phyloP scores from a whole-genome alignment of 257 asterid species.

The Solanum corneliomulleri region DNA sequence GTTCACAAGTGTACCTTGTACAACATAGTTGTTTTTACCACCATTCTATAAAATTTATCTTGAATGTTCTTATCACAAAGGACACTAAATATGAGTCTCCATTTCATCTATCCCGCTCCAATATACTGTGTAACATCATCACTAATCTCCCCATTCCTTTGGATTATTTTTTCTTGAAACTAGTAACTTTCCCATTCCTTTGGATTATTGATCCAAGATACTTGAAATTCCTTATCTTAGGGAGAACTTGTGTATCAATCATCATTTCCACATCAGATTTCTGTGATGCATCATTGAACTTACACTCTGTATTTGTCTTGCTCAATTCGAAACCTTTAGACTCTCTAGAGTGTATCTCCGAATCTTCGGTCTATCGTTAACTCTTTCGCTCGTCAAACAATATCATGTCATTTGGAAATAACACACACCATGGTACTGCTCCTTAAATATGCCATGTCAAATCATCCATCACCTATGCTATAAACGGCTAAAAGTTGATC shows the following conservation, averaged over 20 bases:
- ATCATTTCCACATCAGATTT: background rate
- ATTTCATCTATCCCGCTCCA: background rate
- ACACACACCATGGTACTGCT: background rate
- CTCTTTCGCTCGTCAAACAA: background rate
- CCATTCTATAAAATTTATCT: background rate
- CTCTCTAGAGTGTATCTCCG: background rate
- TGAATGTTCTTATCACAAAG: background rate
- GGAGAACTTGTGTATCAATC: background rate
- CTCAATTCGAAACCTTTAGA: background rate
- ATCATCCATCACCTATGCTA: background rate
- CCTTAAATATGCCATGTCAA: background rate
- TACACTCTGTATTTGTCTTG: background rate
- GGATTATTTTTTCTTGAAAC: background rate
- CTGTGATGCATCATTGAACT: background rate
- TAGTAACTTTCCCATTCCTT: background rate
- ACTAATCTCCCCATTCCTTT: background rate
- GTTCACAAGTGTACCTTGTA: background rate
- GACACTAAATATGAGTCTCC: background rate
- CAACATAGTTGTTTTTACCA: background rate
- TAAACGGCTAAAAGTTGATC: background rate
- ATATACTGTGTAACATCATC: background rate
- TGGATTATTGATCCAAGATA: background rate
- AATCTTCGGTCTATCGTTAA: background rate
- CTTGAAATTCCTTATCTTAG: background rate
- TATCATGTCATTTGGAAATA: too few species aligned